These are phyloP conservation scores for Fusarium acutatum DNA, from an alignment of 2,329 filamentous ascomycete genomes.

Conservation along the genomic window DNA sequence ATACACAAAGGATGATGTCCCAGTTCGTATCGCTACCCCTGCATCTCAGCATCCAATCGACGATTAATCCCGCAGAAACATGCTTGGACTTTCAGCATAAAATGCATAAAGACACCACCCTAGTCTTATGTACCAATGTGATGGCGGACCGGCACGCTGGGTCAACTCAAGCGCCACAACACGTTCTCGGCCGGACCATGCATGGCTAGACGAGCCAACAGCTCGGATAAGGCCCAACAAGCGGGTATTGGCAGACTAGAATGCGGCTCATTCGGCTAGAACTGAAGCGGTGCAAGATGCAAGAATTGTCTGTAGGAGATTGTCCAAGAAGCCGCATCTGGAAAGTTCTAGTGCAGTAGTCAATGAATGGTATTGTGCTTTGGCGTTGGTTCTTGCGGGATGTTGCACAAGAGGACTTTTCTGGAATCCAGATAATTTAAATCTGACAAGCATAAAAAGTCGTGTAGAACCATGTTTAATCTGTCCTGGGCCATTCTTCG, in stretches of 20 bases:
- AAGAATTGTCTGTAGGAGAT: neutral
- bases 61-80: neutral
- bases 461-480: too few species aligned
- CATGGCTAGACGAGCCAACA: neutral
- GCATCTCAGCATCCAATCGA: neutral
- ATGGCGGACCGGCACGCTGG: neutral
- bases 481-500: neutral
- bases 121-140: neutral
- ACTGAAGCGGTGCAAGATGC: neutral
- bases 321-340: neutral
- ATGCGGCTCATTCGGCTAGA: neutral
- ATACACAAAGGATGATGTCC: neutral
- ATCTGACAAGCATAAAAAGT: too few species aligned
- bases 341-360: neutral
- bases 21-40: neutral
- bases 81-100: neutral
- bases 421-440: neutral
- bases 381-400: neutral
- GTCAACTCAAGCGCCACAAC: slow-evolving; percentile 5
- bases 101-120: neutral
- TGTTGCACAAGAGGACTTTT: neutral
- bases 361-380: neutral
- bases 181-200: slow-evolving; percentile 4
- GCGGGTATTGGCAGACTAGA: neutral
- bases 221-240: neutral